These are phyloP conservation scores for Neurospora pannonica DNA, from an alignment of 495 filamentous ascomycete species.

Conservation along the genomic window DNA sequence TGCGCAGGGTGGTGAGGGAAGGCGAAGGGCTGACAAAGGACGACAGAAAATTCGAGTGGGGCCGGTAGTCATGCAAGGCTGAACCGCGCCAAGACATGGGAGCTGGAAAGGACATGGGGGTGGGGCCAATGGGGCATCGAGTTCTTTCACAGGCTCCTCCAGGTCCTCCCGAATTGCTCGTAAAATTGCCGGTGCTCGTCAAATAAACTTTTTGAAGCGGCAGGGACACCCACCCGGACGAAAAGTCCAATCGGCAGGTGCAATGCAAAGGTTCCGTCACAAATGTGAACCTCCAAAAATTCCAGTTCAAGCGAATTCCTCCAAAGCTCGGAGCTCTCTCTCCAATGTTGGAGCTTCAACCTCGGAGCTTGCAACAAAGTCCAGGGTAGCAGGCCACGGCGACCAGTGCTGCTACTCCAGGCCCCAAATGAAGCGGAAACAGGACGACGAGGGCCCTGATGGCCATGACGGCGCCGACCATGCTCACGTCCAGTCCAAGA, in stretches of 20 bases:
- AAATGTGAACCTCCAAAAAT: neutral
- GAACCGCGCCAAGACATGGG: neutral
- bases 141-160: neutral
- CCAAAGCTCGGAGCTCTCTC: neutral
- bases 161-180: neutral
- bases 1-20: slow-evolving; percentile 1
- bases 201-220: neutral
- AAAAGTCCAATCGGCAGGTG: neutral
- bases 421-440: slow-evolving; percentile 6
- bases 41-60: slow-evolving; percentile 23
- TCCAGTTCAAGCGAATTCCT: neutral
- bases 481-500: slow-evolving; percentile 1
- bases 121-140: neutral
- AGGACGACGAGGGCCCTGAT: slow-evolving; percentile 2
- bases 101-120: neutral
- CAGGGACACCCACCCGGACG: neutral
- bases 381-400: neutral
- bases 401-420: neutral
- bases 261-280: neutral
- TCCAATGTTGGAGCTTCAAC: neutral
- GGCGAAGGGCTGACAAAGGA: slow-evolving; percentile 12
- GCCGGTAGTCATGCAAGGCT: slow-evolving; percentile 4
- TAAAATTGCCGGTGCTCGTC: neutral
- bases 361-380: neutral
- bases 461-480: neutral